Evolutionary conservation across 352 stramenopile genomes (phyloP), one percentile per base, ranked within the genome.

Genomic region (Phytophthora litchii): DNA sequence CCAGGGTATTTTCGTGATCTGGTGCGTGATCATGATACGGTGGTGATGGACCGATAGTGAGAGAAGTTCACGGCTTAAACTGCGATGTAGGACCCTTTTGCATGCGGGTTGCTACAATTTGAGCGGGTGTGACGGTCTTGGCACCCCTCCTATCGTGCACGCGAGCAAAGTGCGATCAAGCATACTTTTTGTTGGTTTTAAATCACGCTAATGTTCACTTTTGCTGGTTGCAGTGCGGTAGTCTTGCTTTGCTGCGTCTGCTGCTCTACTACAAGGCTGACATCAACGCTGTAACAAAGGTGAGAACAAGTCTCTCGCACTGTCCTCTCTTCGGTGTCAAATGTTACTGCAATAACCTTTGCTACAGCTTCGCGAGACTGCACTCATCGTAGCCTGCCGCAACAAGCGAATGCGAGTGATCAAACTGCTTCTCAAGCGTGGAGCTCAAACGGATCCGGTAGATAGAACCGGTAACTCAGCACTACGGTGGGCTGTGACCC

Each of bases 211-310:
- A n/a, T n/a, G n/a, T n/a, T n/a, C n/a, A n/a, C n/a, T n/a, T n/a
- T n/a, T 27, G 23, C 23, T 54, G 27, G 13, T 43, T 58, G n/a
- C 7, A 88, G 76, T 59, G 72, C 34, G 77, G 77, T 6, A 84
- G 72, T 25, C 36, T 78, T 31, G 16, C 83, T 35, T 64, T 89
- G 9, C 23, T 89, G 19, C 67, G 67, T 6, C 43, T 89, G 35
- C 54, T 89, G 19, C 59, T 89, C 4, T 64, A 75, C 29, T 88
- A 88, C 51, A 78, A 80, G 13, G 80, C 75, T 3, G 68, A 89
- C 38, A 70, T 89, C 23, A 88, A 88, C 38, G 75, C 73, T 2
- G 14, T 72, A 3, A 78, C 80, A 3, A 77, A 60, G 47, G 75
- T 89, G 11, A 36, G 49, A n/a, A 27, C 23, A 17, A 21, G 25